These are phyloP conservation scores for Chytriomyces sp. DNA, from an alignment of 192 early-diverging fungal species.

Conservation along the genomic window DNA sequence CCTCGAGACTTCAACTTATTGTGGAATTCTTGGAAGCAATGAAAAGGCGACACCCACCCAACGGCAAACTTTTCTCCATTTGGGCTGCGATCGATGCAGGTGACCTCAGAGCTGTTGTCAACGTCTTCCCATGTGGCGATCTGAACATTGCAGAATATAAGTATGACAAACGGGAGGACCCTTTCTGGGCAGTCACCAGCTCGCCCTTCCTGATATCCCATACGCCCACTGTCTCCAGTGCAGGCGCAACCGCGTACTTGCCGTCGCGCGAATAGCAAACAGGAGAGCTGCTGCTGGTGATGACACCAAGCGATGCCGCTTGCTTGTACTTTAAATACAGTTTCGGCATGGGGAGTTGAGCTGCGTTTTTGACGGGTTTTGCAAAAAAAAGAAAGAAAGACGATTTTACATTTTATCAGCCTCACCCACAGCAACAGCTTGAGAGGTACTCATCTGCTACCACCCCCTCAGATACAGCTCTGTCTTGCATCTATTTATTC, in stretches of 20 bases:
- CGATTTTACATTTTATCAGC: background rate
- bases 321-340: conserved; percentile 70
- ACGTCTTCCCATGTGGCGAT: conserved; percentile 78
- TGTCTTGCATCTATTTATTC: background rate
- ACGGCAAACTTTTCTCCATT: conserved; percentile 79
- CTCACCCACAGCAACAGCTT: background rate
- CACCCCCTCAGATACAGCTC: background rate
- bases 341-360: conserved; percentile 44
- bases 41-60: conserved; percentile 60
- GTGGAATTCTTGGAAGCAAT: background rate
- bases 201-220: conserved; percentile 89
- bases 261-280: conserved; percentile 73
- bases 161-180: background rate
- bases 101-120: conserved; percentile 85
- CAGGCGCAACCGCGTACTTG: conserved; percentile 76
- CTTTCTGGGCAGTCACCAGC: background rate
- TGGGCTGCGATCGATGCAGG: conserved; percentile 70
- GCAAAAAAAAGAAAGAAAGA: conserved; percentile 19
- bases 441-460: background rate
- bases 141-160: conserved; percentile 34
- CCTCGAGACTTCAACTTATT: background rate
- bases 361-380: background rate
- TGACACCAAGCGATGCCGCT: conserved; percentile 80
- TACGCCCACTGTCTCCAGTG: conserved; percentile 79
- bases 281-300: conserved; percentile 72